These are phyloP conservation scores for Annulohypoxylon truncatum DNA, from an alignment of 2,329 filamentous ascomycete genomes.

Conservation along the genomic window DNA sequence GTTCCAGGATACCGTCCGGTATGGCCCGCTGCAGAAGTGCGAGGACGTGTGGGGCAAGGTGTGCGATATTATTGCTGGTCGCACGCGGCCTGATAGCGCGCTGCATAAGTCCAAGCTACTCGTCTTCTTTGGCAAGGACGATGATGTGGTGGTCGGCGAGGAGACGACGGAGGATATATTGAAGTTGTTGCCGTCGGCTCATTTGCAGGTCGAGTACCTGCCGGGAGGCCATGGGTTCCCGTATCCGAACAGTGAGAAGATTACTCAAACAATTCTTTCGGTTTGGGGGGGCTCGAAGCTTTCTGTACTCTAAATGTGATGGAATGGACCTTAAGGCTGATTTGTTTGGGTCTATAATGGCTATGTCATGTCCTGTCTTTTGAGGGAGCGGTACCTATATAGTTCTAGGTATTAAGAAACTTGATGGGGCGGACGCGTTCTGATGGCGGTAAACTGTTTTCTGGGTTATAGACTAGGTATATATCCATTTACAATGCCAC, in stretches of 20 bases:
- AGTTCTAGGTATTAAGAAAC: too few relatives aligned
- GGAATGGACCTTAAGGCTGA: too few relatives aligned
- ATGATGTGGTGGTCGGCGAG: conserved; percentile 38
- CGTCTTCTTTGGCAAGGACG: conserved; percentile 42
- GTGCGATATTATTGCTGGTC: conserved; percentile 42
- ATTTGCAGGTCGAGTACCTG: conserved; percentile 42
- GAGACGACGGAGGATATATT: conserved; percentile 44
- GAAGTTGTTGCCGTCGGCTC: conserved; percentile 38
- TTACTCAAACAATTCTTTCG: conserved; percentile 36
- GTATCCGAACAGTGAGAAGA: conserved; percentile 42
- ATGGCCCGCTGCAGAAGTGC: conserved; percentile 33
- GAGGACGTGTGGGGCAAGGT: conserved; percentile 38
- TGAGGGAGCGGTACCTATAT: too few relatives aligned
- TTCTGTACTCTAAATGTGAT: too few relatives aligned
- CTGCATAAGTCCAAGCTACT: conserved; percentile 41
- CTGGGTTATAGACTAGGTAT: too few relatives aligned
- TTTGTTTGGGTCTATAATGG: too few relatives aligned
- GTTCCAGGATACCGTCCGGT: conserved; percentile 42
- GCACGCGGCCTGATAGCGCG: conserved; percentile 29
- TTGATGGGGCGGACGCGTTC: too few relatives aligned
- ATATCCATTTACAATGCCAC: too few relatives aligned
- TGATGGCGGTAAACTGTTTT: too few relatives aligned
- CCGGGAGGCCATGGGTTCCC: conserved; percentile 43
- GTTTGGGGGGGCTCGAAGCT: conserved; percentile 31
- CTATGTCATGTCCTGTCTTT: too few relatives aligned